phyloP scores from a whole-genome alignment of 495 filamentous ascomycete species.

The Parmelia sp. region DNA sequence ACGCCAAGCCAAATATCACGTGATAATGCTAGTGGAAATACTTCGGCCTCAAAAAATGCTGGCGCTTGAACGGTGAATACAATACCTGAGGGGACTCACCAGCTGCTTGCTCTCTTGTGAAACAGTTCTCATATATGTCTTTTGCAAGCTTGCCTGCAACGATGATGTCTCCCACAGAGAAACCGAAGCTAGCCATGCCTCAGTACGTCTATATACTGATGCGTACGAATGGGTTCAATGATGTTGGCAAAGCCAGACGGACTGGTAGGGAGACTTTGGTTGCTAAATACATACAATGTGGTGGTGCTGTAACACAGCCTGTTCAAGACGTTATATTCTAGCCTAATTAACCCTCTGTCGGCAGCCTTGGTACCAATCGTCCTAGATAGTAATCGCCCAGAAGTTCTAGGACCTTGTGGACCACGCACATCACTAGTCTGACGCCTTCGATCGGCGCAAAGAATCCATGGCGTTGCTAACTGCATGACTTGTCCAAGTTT shows the following conservation, averaged over 20 bases:
- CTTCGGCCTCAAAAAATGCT: background rate
- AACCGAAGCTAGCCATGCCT: background rate
- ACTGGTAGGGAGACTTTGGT: background rate
- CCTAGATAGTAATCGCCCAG: background rate
- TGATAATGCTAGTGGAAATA: too few species aligned
- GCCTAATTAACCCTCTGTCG: background rate
- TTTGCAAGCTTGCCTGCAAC: background rate
- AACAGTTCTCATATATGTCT: slow-evolving; percentile 20
- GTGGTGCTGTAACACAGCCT: background rate
- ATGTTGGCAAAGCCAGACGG: background rate
- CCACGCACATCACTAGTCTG: background rate
- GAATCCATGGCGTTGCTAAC: background rate
- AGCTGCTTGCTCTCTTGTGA: slow-evolving; percentile 16
- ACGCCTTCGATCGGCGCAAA: background rate
- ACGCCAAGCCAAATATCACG: background rate
- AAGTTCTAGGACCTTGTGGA: background rate
- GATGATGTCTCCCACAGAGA: slow-evolving; percentile 1
- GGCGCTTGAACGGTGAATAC: too few species aligned
- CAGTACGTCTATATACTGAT: background rate
- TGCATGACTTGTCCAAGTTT: background rate
- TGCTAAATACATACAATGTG: background rate
- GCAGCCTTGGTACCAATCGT: background rate
- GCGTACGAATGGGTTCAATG: background rate
- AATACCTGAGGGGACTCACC: too few species aligned
- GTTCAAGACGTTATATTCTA: background rate